phyloP scores from a whole-genome alignment of 768 basidiomycete genomes.

The Pilatotrama ljubarskyi region DNA sequence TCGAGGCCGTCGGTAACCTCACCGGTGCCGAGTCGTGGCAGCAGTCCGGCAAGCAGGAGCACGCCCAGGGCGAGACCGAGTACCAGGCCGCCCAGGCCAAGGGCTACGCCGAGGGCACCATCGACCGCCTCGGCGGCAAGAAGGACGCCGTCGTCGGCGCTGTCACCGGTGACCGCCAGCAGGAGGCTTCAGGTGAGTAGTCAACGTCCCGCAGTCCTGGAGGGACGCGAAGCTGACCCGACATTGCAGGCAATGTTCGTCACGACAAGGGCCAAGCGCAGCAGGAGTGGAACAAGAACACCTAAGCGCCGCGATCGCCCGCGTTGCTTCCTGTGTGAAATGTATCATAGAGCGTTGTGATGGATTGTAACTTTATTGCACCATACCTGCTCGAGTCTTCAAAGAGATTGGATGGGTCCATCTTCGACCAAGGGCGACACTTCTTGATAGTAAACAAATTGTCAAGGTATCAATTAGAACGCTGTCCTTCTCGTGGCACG shows the following conservation, averaged over 20 bases:
- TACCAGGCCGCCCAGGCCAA: slow-evolving; percentile 49
- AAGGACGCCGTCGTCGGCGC: slow-evolving; percentile 58
- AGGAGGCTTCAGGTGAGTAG: slow-evolving; percentile 48
- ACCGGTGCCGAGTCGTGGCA: slow-evolving; percentile 45
- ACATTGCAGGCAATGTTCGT: slow-evolving; percentile 18
- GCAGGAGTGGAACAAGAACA: slow-evolving; percentile 24
- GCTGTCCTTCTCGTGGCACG: no score
- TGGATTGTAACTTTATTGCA: neutral
- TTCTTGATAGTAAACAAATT: no score
- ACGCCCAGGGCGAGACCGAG: slow-evolving; percentile 48
- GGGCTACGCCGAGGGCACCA: slow-evolving; percentile 49
- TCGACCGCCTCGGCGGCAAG: slow-evolving; percentile 50
- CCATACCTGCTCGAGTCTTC: no score
- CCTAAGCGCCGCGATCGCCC: neutral
- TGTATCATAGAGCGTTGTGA: neutral
- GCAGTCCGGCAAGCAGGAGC: slow-evolving; percentile 50
- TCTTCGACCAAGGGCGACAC: no score
- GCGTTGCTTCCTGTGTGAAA: neutral
- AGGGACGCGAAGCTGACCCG: neutral
- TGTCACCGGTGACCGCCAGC: slow-evolving; percentile 52
- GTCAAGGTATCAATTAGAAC: no score
- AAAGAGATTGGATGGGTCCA: no score
- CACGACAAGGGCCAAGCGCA: slow-evolving; percentile 24
- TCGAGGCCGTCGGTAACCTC: slow-evolving; percentile 45
- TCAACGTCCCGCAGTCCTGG: neutral